Conservation (phyloP, 768 basidiomycete genomes). For the Phanerochaete carnosa region DNA sequence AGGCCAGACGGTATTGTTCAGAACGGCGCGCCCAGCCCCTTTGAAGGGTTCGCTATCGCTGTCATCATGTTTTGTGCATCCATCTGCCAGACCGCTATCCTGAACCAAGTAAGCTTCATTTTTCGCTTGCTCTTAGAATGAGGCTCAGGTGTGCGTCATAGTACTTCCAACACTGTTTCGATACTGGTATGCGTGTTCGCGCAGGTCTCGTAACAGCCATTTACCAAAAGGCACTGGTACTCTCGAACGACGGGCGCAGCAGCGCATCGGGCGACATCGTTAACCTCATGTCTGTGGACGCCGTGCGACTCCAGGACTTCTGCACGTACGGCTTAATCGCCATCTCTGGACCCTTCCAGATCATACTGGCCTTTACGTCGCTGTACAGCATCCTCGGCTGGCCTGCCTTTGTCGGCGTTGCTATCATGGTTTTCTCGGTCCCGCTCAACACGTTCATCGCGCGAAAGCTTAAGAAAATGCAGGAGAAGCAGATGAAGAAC, state of each 20-base stretch:
- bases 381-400: slow-evolving; percentile 89
- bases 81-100: slow-evolving; percentile 69
- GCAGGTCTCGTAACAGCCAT: slow-evolving; percentile 84
- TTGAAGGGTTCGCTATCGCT: slow-evolving; percentile 77
- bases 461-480: slow-evolving; percentile 65
- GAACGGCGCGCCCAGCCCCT: slow-evolving; percentile 29
- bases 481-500: slow-evolving; percentile 91
- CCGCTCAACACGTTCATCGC: slow-evolving; percentile 77
- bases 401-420: slow-evolving; percentile 88
- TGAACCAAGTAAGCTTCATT: slow-evolving; percentile 70
- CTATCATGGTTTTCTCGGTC: slow-evolving; percentile 80
- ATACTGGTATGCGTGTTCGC: slow-evolving; percentile 91
- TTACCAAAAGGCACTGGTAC: slow-evolving; percentile 80
- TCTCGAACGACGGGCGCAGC: slow-evolving; percentile 82
- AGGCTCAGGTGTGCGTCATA: slow-evolving; percentile 21
- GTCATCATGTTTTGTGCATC: slow-evolving; percentile 78
- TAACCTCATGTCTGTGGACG: slow-evolving; percentile 89
- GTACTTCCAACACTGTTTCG: slow-evolving; percentile 85
- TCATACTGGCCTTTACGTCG: slow-evolving; percentile 84
- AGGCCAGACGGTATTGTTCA: slow-evolving; percentile 30
- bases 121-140: too few relatives aligned
- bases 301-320: slow-evolving; percentile 74
- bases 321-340: slow-evolving; percentile 82
- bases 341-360: slow-evolving; percentile 85
- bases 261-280: slow-evolving; percentile 90